Percentiles rank a stretch among this genome's conserved stretches.
Conservation (phyloP, 2,329 filamentous ascomycete genomes). For the Claviceps monticola region DNA sequence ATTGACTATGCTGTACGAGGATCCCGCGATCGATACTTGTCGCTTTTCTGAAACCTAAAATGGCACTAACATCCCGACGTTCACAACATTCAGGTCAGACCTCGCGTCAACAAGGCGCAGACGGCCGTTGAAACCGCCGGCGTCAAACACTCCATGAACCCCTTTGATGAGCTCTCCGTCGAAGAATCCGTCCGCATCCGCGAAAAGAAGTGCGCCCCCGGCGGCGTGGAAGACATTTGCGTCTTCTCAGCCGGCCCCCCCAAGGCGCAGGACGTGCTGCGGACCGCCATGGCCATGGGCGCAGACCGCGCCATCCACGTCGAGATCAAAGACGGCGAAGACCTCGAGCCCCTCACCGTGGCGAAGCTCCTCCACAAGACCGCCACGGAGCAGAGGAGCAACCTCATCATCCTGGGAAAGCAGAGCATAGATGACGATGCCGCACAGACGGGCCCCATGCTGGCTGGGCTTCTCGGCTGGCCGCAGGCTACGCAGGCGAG, state of each 20-base stretch:
- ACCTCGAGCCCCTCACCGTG: conserved; percentile 78
- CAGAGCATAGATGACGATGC: conserved; percentile 97
- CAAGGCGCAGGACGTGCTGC: conserved; percentile 77
- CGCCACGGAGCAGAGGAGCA: conserved; percentile 72
- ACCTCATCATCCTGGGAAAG: conserved; percentile 89
- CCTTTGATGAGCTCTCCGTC: conserved; percentile 95
- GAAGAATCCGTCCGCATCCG: conserved; percentile 93
- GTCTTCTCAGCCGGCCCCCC: conserved; percentile 77
- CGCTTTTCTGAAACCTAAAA: not conserved
- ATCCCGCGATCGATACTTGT: not conserved
- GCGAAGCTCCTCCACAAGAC: conserved; percentile 77
- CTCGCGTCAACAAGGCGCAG: conserved; percentile 54
- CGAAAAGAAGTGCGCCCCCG: conserved; percentile 61
- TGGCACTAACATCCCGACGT: not conserved
- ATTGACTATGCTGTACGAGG: conserved; percentile 68
- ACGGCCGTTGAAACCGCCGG: conserved; percentile 85
- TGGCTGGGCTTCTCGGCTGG: conserved; percentile 85
- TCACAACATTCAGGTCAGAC: conserved; percentile 40
- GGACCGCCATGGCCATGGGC: conserved; percentile 97
- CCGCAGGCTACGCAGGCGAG: conserved; percentile 87
- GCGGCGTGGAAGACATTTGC: conserved; percentile 80
- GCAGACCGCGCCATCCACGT: conserved; percentile 87
- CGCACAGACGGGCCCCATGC: conserved; percentile 94
- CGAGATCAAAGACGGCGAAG: conserved; percentile 59
- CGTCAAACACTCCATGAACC: conserved; percentile 97